Evolutionary conservation across 345 rosid species (phyloP), one percentile per base, ranked within the genome.

Genomic region (Eucalyptus curtisii): DNA sequence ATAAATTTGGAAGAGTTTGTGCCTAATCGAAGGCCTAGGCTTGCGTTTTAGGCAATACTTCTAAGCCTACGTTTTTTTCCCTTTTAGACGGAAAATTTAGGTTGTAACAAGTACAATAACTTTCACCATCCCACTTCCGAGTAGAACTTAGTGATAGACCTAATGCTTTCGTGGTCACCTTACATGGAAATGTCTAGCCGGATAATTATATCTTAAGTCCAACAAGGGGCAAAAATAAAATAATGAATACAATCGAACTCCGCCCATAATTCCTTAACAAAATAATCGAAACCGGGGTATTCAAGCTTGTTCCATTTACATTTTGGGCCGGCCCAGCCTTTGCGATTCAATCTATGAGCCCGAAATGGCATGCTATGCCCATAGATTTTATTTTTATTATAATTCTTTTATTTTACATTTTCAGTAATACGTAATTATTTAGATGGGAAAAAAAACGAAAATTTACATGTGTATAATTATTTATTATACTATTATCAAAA

Each of bases 51-150:
- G 24, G 57, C 24, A 52, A 52, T 52, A 52, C 24, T 52, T 52
- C 0, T 52, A 19, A 52, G 57, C 57, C 57, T 20, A 52, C 10
- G 0, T 20, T 8, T 52, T 52, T 52, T 52, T 1, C 10, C 25
- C 2, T 7, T 52, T 20, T 20, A 7, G 10, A 52, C 0, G 57
- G 25, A 52, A 19, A 19, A 52, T 19, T 0, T 1, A 2, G 57
- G 57, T 52, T 52, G 57, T 24, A 19, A 52, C 24, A 2, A 33
- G 13, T 4, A 68, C 33, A 33, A 9, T 1, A 33, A 33, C 7
- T 40, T 68, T 22, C 44, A 9, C 44, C 76, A 4, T 40, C 42
- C 81, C 25, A 4, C 81, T 71, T 68, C 44, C 80, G 10, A 17
- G 22, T 68, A 9, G 44, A 68, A 68, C 44, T 33, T 33, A 33